These are phyloP conservation scores for Neonothopanus nambi DNA, from an alignment of 1,284 basidiomycete genomes.

Conservation along the genomic window DNA sequence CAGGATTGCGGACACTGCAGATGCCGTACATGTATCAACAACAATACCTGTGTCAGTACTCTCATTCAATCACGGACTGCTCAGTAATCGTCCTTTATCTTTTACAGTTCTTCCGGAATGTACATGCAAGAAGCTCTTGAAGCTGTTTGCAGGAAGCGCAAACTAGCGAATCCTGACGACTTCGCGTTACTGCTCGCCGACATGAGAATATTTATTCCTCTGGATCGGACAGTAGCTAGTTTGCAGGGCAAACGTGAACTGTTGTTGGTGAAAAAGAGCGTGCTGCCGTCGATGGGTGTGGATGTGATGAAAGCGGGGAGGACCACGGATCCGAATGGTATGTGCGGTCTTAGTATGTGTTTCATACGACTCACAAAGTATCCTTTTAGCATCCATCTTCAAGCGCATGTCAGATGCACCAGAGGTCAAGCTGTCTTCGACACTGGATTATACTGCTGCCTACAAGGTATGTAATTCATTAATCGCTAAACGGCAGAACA, in stretches of 20 bases:
- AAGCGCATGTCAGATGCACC: slow-evolving; percentile 81
- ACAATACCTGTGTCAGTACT: slow-evolving; percentile 82
- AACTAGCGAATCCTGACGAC: slow-evolving; percentile 73
- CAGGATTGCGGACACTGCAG: slow-evolving; percentile 73
- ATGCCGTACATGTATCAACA: slow-evolving; percentile 80
- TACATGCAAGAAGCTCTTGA: slow-evolving; percentile 97
- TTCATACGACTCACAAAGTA: slow-evolving; percentile 2
- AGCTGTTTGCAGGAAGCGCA: slow-evolving; percentile 75
- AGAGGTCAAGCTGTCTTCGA: slow-evolving; percentile 54
- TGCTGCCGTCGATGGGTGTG: slow-evolving; percentile 69
- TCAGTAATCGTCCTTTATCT: neutral
- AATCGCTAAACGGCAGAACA: neutral
- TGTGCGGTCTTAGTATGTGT: slow-evolving; percentile 24
- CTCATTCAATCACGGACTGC: neutral
- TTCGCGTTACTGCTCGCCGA: slow-evolving; percentile 84
- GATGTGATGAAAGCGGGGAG: slow-evolving; percentile 61
- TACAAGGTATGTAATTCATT: slow-evolving; percentile 67
- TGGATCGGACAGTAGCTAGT: slow-evolving; percentile 94
- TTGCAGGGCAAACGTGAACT: slow-evolving; percentile 87
- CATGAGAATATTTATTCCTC: slow-evolving; percentile 82
- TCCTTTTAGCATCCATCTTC: slow-evolving; percentile 80
- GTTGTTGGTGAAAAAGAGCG: slow-evolving; percentile 77
- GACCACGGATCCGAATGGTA: slow-evolving; percentile 91
- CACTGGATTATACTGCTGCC: slow-evolving; percentile 67
- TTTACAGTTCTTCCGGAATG: slow-evolving; percentile 82